These are phyloP conservation scores for Coemansia sp. DNA, from an alignment of 192 early-diverging fungal genomes.

Conservation along the genomic window DNA sequence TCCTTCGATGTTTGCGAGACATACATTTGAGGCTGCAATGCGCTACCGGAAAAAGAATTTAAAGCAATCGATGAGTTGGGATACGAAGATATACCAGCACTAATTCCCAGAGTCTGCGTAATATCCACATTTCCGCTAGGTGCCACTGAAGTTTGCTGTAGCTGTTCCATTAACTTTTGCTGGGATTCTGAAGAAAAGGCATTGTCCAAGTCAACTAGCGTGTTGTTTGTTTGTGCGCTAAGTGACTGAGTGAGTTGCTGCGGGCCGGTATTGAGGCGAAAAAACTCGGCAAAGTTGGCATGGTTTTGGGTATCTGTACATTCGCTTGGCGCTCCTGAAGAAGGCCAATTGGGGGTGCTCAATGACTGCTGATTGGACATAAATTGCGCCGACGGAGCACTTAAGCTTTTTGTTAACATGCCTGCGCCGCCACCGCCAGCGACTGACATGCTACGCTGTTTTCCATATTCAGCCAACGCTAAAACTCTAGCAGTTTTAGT, in stretches of 20 bases:
- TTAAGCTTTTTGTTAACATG: background rate
- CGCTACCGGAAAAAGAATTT: background rate
- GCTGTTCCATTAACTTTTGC: background rate
- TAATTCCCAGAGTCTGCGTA: background rate
- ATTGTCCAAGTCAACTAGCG: background rate
- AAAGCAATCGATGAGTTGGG: background rate
- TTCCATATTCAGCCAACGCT: conserved; percentile 3
- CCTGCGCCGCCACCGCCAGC: background rate
- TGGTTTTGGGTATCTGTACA: background rate
- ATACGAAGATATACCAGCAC: background rate
- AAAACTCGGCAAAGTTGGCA: background rate
- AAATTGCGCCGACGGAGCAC: background rate
- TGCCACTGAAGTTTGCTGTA: background rate
- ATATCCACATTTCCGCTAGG: background rate
- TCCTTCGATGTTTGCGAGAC: background rate
- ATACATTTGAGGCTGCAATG: background rate
- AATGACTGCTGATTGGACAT: background rate
- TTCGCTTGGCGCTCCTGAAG: background rate
- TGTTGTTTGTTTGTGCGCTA: background rate
- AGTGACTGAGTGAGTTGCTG: background rate
- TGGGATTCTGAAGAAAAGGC: background rate
- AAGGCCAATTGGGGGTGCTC: conserved; percentile 8
- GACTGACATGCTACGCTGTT: conserved; percentile 32
- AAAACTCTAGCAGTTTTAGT: conserved; percentile 5
- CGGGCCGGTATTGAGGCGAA: background rate